Conservation (phyloP, 768 basidiomycete species). For the Boletellus ananiceps region DNA sequence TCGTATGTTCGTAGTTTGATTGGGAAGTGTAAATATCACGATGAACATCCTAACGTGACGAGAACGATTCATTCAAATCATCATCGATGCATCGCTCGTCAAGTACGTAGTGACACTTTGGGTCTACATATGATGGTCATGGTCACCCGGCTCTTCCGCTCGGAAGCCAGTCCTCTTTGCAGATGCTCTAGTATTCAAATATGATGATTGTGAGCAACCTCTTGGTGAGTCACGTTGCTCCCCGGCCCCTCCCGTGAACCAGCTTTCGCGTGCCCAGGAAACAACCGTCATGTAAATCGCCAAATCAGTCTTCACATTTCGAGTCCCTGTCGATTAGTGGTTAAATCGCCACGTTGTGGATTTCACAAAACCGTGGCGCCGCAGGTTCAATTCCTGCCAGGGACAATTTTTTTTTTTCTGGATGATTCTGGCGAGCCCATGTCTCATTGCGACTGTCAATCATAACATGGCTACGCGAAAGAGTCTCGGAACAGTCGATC, state of each 20-base stretch:
- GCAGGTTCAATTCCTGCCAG: slow-evolving; percentile 38
- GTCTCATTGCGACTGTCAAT: not conserved
- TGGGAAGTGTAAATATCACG: too few species aligned
- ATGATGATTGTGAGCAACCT: not conserved
- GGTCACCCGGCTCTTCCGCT: not conserved
- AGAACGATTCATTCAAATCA: not conserved
- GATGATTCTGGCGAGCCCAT: too few species aligned
- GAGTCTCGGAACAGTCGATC: slow-evolving; percentile 37
- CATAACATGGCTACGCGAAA: slow-evolving; percentile 17
- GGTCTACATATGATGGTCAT: not conserved
- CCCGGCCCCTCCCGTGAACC: too few species aligned
- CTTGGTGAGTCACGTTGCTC: too few species aligned
- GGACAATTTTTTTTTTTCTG: slow-evolving; percentile 26
- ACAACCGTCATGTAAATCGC: too few species aligned
- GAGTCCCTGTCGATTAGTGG: slow-evolving; percentile 42
- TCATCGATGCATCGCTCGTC: slow-evolving; percentile 1
- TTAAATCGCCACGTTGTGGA: slow-evolving; percentile 42
- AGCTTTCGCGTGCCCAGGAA: too few species aligned
- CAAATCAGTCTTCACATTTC: not conserved
- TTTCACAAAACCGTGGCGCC: slow-evolving; percentile 33
- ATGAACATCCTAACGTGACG: too few species aligned
- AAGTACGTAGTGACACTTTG: not conserved
- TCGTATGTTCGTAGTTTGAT: not conserved
- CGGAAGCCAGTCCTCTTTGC: not conserved
- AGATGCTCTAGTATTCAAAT: slow-evolving; percentile 13